Evolutionary conservation across 495 filamentous ascomycete genomes (phyloP).

Genomic region (Lichenothelia convexa): DNA sequence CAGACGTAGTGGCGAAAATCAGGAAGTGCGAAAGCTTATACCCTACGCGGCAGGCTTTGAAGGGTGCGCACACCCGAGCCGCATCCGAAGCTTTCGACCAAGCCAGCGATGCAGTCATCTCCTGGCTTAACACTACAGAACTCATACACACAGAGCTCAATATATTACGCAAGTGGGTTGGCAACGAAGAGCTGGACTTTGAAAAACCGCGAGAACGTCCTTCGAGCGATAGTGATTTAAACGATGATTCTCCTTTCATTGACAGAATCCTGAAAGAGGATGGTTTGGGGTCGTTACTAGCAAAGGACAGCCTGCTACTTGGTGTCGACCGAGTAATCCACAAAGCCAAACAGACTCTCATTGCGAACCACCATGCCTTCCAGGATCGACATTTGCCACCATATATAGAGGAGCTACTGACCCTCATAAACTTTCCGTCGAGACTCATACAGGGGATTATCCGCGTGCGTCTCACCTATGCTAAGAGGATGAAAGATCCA

Average conservation of each 20-base stretch:
- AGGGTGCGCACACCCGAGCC: conserved; percentile 48
- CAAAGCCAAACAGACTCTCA: conserved; percentile 85
- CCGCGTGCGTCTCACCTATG: conserved; percentile 76
- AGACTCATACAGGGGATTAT: conserved; percentile 94
- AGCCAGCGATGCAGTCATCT: conserved; percentile 69
- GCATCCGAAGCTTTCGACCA: conserved; percentile 56
- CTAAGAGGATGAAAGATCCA: conserved; percentile 82
- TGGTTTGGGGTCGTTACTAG: conserved; percentile 77
- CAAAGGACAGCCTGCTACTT: conserved; percentile 67
- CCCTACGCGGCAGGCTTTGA: conserved; percentile 57
- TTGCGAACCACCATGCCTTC: conserved; percentile 70
- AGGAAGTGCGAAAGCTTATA: conserved; percentile 73
- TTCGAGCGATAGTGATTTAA: conserved; percentile 37
- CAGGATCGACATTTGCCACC: conserved; percentile 82
- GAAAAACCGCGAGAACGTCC: conserved; percentile 32
- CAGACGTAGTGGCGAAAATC: conserved; percentile 73
- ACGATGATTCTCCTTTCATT: conserved; percentile 78
- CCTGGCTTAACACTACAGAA: conserved; percentile 96
- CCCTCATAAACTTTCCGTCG: conserved; percentile 90
- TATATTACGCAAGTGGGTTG: conserved; percentile 87
- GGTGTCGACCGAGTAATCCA: conserved; percentile 65
- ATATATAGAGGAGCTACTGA: conserved; percentile 91
- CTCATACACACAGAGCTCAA: conserved; percentile 88
- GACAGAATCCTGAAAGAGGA: conserved; percentile 98
- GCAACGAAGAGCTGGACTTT: conserved; percentile 89